These are phyloP conservation scores for Ganoderma meredithae DNA, from an alignment of 1,284 basidiomycete species.

Conservation along the genomic window DNA sequence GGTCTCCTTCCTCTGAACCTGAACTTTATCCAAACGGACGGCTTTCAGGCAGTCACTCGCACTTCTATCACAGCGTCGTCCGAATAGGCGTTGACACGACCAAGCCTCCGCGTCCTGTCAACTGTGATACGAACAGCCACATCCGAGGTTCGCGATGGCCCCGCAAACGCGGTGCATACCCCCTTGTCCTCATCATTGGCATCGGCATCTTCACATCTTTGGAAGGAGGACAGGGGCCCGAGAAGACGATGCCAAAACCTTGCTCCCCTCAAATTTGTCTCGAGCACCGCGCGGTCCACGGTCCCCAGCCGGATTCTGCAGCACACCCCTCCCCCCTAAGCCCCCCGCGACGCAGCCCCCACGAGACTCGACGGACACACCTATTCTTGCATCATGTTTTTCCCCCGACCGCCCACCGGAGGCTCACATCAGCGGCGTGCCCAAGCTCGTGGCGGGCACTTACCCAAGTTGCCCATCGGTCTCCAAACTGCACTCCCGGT, in stretches of 20 bases:
- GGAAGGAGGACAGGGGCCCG: background rate
- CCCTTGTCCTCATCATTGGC: background rate
- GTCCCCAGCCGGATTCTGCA: background rate
- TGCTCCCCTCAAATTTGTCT: background rate
- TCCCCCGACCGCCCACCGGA: conserved; percentile 3
- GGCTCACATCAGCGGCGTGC: conserved; percentile 1
- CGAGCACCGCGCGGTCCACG: background rate
- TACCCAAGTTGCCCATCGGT: background rate
- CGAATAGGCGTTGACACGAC: background rate
- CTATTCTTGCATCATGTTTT: conserved; percentile 3
- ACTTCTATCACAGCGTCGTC: background rate
- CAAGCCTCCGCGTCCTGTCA: background rate
- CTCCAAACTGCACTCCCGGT: background rate
- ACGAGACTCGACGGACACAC: background rate
- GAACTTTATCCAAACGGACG: background rate
- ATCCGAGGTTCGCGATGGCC: background rate
- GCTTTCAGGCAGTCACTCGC: background rate
- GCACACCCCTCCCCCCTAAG: background rate
- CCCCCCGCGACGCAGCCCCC: background rate
- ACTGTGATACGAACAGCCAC: background rate
- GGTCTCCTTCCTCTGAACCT: background rate
- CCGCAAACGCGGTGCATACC: background rate
- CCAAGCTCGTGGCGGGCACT: background rate
- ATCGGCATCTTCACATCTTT: background rate
- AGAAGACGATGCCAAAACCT: background rate